Percentiles rank a stretch among this genome's conserved stretches.
Evolutionary conservation across 2,329 filamentous ascomycete species (phyloP).

Genomic region (Verticillium klebahnii): DNA sequence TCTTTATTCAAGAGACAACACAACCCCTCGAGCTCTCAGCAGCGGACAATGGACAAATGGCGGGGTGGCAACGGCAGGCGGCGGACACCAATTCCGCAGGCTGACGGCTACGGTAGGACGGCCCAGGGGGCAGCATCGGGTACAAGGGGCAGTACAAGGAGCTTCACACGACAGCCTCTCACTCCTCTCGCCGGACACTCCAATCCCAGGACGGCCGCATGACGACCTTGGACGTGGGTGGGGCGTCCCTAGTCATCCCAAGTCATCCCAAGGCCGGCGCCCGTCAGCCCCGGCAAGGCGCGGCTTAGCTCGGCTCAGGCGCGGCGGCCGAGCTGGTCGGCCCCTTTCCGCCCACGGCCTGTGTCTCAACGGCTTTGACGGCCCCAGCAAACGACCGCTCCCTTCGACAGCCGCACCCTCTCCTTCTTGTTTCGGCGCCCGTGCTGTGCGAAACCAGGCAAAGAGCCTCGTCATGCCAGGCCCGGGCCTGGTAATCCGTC

Average conservation of each 20-base stretch:
- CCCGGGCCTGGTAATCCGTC: not conserved
- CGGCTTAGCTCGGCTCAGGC: slow-evolving; percentile 35
- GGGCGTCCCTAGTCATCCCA: not conserved
- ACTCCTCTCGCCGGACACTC: not conserved
- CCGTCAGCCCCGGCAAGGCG: slow-evolving; percentile 25
- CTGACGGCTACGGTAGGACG: slow-evolving; percentile 11
- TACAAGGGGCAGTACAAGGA: not conserved
- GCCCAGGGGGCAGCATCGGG: slow-evolving; percentile 2
- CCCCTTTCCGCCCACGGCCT: slow-evolving; percentile 14
- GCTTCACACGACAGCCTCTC: not conserved
- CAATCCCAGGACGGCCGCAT: not conserved
- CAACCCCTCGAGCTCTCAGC: not conserved
- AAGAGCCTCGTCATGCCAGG: slow-evolving; percentile 1
- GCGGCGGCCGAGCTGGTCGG: slow-evolving; percentile 10
- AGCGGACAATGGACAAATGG: not conserved
- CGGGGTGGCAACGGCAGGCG: not conserved
- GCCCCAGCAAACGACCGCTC: slow-evolving; percentile 1
- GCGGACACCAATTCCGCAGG: slow-evolving; percentile 9
- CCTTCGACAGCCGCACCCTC: slow-evolving; percentile 10
- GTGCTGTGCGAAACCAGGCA: slow-evolving; percentile 6
- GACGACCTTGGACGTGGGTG: not conserved
- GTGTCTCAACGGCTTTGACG: not conserved
- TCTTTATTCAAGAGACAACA: not conserved
- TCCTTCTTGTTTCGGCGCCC: slow-evolving; percentile 9
- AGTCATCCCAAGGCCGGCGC: not conserved